Evolutionary conservation across 2,329 filamentous ascomycete genomes (phyloP), one percentile per base, ranked within the genome.

Genomic region (Gliomastix tumulicola): DNA sequence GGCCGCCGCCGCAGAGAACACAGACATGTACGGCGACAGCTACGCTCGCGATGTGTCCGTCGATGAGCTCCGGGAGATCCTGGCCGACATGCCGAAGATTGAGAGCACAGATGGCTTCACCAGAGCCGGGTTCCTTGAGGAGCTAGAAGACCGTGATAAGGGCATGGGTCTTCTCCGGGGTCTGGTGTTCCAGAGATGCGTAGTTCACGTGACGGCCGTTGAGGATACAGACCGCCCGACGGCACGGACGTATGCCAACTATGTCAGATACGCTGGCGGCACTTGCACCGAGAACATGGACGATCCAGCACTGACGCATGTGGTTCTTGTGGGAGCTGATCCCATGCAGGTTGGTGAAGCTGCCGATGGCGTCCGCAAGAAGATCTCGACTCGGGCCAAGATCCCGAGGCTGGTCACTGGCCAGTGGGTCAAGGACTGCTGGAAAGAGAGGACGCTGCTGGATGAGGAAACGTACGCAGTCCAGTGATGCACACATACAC

Each of bases 11-110:
- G 67, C 73, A 25, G 61, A 63, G 4, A 85, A 83, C 44, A 70
- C 83, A 3, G 92, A 98, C 54, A 64, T 70, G 36, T 92, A 78
- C 48, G 84, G 84, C 1, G 92, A 98, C 55, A 89, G 88, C 51
- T 97, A 86, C 57, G 74, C 79, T 1, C 70, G 89, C 5, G 79
- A 94, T 48, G 63, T 83, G 8, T 69, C 66, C 1, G 48, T 74
- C 0, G 70, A 77, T 3, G 84, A 90, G 49, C 68, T 95, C 33
- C 65, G 57, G 27, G 53, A 54, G 4, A 52, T 80, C 1, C 44
- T 81, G 31, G 49, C 49, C 7, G 53, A 59, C 4, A 79, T 81
- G 66, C 65, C 68, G 1, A 66, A 69, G 44, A 61, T 65, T n/a
- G 57, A 68, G 35, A 53, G 60, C 12, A 45, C 53, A 10, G 54